Conservation (phyloP, 116 monocot species). For the Zostera marina region DNA sequence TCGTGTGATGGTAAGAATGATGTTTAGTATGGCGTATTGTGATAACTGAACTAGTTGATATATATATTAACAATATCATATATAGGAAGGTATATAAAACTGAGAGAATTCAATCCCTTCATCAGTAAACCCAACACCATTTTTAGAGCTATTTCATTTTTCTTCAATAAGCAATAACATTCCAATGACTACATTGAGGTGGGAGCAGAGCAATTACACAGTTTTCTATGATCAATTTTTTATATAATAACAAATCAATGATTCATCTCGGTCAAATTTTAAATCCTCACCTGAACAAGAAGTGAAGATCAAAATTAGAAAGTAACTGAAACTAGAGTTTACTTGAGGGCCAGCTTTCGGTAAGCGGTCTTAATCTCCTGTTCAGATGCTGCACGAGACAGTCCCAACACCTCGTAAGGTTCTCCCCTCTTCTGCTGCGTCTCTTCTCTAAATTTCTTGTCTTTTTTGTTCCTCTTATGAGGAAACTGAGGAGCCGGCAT, state of each 20-base stretch:
- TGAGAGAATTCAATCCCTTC: no score
- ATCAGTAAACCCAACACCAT: no score
- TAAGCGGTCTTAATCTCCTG: slow-evolving; percentile 58
- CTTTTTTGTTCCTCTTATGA: neutral
- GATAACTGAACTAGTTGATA: no score
- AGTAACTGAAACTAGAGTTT: neutral
- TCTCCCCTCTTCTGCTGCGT: slow-evolving; percentile 33
- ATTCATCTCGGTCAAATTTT: neutral
- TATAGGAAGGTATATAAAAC: no score
- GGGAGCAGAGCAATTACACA: no score
- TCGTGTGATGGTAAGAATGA: no score
- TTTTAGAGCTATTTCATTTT: no score
- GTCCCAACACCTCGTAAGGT: slow-evolving; percentile 48
- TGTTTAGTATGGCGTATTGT: no score
- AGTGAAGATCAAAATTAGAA: neutral
- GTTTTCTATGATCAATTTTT: no score
- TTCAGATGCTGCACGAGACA: slow-evolving; percentile 33
- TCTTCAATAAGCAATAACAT: no score
- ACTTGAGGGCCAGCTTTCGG: slow-evolving; percentile 57
- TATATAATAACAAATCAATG: neutral
- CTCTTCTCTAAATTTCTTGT: slow-evolving; percentile 15
- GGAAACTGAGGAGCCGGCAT: slow-evolving; percentile 22
- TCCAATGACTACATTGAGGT: no score
- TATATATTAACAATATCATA: no score
- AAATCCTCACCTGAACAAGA: neutral